These are phyloP conservation scores for Abelmoschus esculentus DNA, from an alignment of 345 rosid genomes.

Conservation along the genomic window DNA sequence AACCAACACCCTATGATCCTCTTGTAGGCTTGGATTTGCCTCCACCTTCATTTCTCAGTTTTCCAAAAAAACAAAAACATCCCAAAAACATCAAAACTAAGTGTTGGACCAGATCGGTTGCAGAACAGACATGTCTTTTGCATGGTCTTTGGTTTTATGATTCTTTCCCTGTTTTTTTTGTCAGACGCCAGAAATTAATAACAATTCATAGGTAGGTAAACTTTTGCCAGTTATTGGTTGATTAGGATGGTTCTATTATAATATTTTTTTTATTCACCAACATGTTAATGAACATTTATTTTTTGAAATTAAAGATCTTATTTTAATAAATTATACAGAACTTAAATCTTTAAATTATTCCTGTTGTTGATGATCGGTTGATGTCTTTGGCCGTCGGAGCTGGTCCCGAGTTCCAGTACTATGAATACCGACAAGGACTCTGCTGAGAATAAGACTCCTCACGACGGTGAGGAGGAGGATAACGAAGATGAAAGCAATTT, in stretches of 20 bases:
- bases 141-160: background rate
- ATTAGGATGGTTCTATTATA: too few species aligned
- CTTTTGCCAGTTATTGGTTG: too few species aligned
- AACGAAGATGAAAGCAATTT: constrained; percentile 37
- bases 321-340: too few species aligned
- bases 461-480: constrained; percentile 29
- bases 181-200: background rate
- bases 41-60: background rate
- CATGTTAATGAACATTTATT: too few species aligned
- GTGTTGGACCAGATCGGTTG: background rate
- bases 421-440: constrained; percentile 33
- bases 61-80: background rate
- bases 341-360: too few species aligned
- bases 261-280: too few species aligned
- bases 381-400: constrained; percentile 47
- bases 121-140: background rate
- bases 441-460: constrained; percentile 5
- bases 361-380: constrained; percentile 24
- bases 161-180: background rate
- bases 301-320: too few species aligned
- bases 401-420: constrained; percentile 31
- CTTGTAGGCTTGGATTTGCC: background rate
- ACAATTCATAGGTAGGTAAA: too few species aligned
- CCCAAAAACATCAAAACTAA: background rate
- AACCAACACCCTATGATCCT: background rate